A percentile compares a stretch with the other conserved stretches of the same genome.
These are phyloP conservation scores for Globisporangium camurandrum DNA, from an alignment of 352 stramenopile genomes.

Conservation along the genomic window DNA sequence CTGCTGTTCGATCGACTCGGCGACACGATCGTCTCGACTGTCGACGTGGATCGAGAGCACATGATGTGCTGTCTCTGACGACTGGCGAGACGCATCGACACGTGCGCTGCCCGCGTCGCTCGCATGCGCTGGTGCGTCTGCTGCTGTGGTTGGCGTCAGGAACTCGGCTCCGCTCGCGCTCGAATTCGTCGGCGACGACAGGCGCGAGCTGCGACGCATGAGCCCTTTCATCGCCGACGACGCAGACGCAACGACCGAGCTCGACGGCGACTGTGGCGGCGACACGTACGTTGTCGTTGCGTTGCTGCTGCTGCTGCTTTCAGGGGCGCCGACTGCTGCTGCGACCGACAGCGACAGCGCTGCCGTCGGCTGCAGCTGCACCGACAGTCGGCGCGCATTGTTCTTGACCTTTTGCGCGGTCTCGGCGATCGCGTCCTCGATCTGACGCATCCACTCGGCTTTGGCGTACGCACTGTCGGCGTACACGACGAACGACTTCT, in stretches of 20 bases:
- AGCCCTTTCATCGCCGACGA: constrained; percentile 39
- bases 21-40: too few species aligned
- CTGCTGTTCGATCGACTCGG: too few species aligned
- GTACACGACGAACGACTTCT: constrained; percentile 82
- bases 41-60: too few species aligned
- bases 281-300: background rate
- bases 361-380: constrained; percentile 9
- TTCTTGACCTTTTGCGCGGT: constrained; percentile 70
- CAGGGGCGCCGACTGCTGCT: background rate
- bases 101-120: too few species aligned
- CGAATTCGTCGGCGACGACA: constrained; percentile 23
- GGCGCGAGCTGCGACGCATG: constrained; percentile 40
- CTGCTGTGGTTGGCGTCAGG: too few species aligned
- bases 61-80: too few species aligned
- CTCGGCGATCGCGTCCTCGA: constrained; percentile 68
- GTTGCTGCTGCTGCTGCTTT: constrained; percentile 1
- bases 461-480: constrained; percentile 59
- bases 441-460: constrained; percentile 74
- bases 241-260: constrained; percentile 12
- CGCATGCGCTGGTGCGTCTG: too few species aligned
- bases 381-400: constrained; percentile 59
- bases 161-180: background rate
- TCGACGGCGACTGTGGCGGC: constrained; percentile 3
- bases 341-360: background rate
- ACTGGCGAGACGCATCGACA: too few species aligned